Base-by-base conservation (phyloP, 2,329 filamentous ascomycete genomes). In the Acephala macrosclerotiorum region DNA sequence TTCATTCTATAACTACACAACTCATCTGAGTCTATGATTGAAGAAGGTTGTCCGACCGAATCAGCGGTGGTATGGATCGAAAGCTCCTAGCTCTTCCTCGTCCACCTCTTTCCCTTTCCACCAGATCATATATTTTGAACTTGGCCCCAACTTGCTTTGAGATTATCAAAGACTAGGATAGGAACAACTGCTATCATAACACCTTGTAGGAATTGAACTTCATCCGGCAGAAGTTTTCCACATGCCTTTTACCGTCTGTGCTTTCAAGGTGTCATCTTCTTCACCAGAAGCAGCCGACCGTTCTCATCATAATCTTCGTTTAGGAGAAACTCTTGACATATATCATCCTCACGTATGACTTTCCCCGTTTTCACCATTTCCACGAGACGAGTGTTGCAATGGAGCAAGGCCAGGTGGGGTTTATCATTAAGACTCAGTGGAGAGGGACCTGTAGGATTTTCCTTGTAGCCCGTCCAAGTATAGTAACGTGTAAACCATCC, bases 401-500 rank as follows among this genome's bases (percentile, higher is more conserved):
- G 12, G 22, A 53, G 18, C 5, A 11, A 18, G 18, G 9, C 25
- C 18, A 11, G 12, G 12, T 33, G 22, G 14, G 49, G 25, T 1
- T 53, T 11, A n/a, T 33, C 26, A 33, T 22, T 25, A 7, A 33
- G 25, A 53, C 5, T 29, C 18, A 5, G 49, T 33, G 16, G 7
- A 29, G 4, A 6, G 59, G 78, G 74, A 12, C 80, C 61, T 20
- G 71, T 73, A 1, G 65, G 2, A 40, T 74, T 69, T 40, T 47
- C 29, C 29, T 33, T 9, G 29, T 33, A 33, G 29, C 9, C 29
- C 4, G 4, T 9, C 29, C 29, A 33, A 4, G 29, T 59, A 35
- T 70, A 75, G 47, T 61, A 70, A 56, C 60, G 68, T 6, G 74
- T 67, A 55, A 88, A 76, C 81, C 84, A 88, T 61, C 87, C 87